Base-by-base conservation (phyloP, 768 basidiomycete species). In the Lactarius psammicola region DNA sequence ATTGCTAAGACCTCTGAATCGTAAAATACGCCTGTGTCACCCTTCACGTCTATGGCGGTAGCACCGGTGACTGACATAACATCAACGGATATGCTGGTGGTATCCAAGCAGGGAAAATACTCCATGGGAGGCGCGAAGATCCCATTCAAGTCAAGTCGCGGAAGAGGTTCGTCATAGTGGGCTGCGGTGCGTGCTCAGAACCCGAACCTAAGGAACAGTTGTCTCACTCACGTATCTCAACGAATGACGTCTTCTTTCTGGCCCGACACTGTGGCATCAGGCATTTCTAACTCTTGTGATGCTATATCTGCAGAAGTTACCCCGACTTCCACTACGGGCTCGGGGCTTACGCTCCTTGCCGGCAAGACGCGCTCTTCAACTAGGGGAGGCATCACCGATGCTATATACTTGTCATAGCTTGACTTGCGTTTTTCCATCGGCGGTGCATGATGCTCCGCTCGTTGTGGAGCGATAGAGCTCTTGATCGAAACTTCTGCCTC, bases 81-180 rank as follows among this genome's bases (percentile, higher is more conserved):
- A 42, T 94, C 92, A 3, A 92, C 84, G n/a, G 90, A 91, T 40
- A 94, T 82, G 0, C 84, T 87, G 62, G 78, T 78, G 30, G 77
- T 60, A 56, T 83, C 82, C 0, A 76, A 63, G 55, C 78, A 71
- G 2, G 72, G 72, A 13, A 61, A 70, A 64, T 71, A 76, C 1
- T 56, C 42, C 4, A 73, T 57, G 8, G 74, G 70, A 13, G 65
- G 68, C 23, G 75, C 68, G 51, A 87, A 60, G n/a, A 90, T 69
- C 4, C 77, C 69, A 4, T 78, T 75, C 38, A 90, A 71, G 62
- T 89, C 78, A 59, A 87, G 73, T 17, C 69, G 51, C 0, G 87
- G 84, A 20, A 86, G 70, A 17, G 80, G 77, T 38, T 76, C 75
- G 59, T 84, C 80, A 18, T 71, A 68, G 51, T 82, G 62, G 65